These are phyloP conservation scores for Skeletonema costatum DNA, from an alignment of 108 stramenopile genomes.

Conservation along the genomic window DNA sequence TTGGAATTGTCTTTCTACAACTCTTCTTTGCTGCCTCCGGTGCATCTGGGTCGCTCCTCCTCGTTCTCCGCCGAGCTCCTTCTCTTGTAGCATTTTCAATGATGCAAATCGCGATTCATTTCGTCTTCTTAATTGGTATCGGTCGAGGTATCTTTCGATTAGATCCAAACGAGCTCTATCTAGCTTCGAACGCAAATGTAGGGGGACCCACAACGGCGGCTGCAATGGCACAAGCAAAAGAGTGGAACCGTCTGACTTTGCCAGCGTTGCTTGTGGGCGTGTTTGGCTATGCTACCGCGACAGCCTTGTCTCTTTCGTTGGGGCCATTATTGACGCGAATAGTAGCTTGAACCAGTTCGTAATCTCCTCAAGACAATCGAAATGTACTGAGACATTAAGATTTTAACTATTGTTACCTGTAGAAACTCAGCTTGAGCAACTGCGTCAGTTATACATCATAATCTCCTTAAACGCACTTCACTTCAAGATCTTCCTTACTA, in stretches of 20 bases:
- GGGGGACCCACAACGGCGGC: slow-evolving; percentile 94
- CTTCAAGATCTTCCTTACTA: too few relatives aligned
- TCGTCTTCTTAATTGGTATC: slow-evolving; percentile 62
- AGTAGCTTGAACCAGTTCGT: neutral
- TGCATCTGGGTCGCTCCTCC: slow-evolving; percentile 77
- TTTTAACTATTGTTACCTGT: too few relatives aligned
- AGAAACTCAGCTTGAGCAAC: too few relatives aligned
- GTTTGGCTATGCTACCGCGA: slow-evolving; percentile 92
- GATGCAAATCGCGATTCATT: slow-evolving; percentile 85
- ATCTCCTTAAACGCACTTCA: too few relatives aligned
- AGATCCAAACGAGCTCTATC: slow-evolving; percentile 70
- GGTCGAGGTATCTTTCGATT: slow-evolving; percentile 73
- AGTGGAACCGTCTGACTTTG: slow-evolving; percentile 85
- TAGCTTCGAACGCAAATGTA: slow-evolving; percentile 92
- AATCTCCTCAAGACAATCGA: too few relatives aligned
- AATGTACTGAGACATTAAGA: too few relatives aligned
- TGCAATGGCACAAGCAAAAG: slow-evolving; percentile 92
- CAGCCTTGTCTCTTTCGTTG: slow-evolving; percentile 80
- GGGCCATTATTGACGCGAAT: slow-evolving; percentile 63
- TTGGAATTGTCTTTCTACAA: slow-evolving; percentile 86
- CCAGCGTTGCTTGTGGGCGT: slow-evolving; percentile 89
- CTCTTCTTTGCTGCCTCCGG: slow-evolving; percentile 94
- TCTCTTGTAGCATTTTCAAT: slow-evolving; percentile 82
- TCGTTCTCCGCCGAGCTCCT: slow-evolving; percentile 86
- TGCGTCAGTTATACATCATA: too few relatives aligned